These are phyloP conservation scores for Hypoxylon perforatum DNA, from an alignment of 495 filamentous ascomycete genomes.

Conservation along the genomic window DNA sequence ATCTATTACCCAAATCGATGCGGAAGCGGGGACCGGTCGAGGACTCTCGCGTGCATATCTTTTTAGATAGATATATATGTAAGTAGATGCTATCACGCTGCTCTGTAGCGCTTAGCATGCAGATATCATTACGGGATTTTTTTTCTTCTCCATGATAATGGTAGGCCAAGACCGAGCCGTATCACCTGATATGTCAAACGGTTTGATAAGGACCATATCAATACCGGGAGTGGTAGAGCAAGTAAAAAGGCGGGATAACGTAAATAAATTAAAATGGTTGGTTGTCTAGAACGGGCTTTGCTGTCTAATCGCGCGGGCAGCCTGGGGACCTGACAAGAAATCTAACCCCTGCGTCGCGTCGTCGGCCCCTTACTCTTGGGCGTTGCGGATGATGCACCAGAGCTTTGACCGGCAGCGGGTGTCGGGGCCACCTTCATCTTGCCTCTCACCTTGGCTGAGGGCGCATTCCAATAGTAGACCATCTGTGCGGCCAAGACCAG, in stretches of 20 bases:
- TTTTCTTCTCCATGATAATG: constrained; percentile 16
- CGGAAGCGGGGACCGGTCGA: constrained; percentile 31
- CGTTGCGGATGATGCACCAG: constrained; percentile 50
- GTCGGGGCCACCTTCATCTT: constrained; percentile 52
- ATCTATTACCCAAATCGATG: constrained; percentile 37
- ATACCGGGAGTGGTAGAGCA: constrained; percentile 23
- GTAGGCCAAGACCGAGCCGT: constrained; percentile 31
- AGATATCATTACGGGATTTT: constrained; percentile 9
- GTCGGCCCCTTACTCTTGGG: constrained; percentile 62
- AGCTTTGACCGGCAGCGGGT: constrained; percentile 27
- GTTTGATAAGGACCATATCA: constrained; percentile 28
- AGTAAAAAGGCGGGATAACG: constrained; percentile 21
- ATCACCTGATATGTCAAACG: constrained; percentile 32
- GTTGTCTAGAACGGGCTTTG: constrained; percentile 13
- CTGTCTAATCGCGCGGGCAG: constrained; percentile 16
- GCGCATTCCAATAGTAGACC: constrained; percentile 94
- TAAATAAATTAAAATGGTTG: constrained; percentile 31
- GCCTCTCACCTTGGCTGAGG: constrained; percentile 64
- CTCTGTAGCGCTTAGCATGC: constrained; percentile 1
- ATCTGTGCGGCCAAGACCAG: constrained; percentile 88
- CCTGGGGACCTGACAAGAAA: constrained; percentile 4
- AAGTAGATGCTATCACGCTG: background rate
- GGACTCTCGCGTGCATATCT: constrained; percentile 19
- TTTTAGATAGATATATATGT: constrained; percentile 4
- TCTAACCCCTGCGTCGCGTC: constrained; percentile 64